Conservation (phyloP, 2,329 filamentous ascomycete species). For the Pochonia chlamydosporia region DNA sequence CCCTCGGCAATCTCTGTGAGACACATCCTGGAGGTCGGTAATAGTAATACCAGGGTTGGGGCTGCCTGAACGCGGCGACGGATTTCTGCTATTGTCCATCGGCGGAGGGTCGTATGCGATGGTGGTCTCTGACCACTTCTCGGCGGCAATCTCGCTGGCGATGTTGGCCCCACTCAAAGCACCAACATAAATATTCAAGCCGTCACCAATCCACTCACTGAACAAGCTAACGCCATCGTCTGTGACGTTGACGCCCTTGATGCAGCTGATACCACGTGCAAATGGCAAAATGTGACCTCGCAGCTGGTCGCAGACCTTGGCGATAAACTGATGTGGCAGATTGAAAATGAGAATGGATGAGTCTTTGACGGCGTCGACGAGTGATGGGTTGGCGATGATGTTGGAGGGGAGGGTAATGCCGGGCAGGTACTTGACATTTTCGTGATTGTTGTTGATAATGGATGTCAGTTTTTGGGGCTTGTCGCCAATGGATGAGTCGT, state of each 20-base stretch:
- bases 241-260: constrained; percentile 93
- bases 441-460: constrained; percentile 86
- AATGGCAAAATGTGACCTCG: constrained; percentile 86
- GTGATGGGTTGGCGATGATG: constrained; percentile 74
- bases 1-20: constrained; percentile 65
- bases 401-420: constrained; percentile 77
- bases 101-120: constrained; percentile 91
- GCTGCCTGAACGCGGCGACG: constrained; percentile 45
- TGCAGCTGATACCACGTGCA: constrained; percentile 91
- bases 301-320: constrained; percentile 75
- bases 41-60: constrained; percentile 44
- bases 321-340: constrained; percentile 92
- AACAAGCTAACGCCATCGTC: constrained; percentile 84
- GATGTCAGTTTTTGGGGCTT: constrained; percentile 80
- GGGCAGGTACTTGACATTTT: constrained; percentile 98
- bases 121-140: constrained; percentile 97
- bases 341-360: constrained; percentile 94
- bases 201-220: constrained; percentile 88
- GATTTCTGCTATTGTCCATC: constrained; percentile 69
- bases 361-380: constrained; percentile 73
- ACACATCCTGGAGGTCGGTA: constrained; percentile 50
- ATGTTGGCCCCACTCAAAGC: constrained; percentile 95
- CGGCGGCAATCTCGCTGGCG: constrained; percentile 85
- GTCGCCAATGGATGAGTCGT: constrained; percentile 56
- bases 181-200: constrained; percentile 92